phyloP scores from a whole-genome alignment of 208 protist genomes.

The Crithidia mellificae region DNA sequence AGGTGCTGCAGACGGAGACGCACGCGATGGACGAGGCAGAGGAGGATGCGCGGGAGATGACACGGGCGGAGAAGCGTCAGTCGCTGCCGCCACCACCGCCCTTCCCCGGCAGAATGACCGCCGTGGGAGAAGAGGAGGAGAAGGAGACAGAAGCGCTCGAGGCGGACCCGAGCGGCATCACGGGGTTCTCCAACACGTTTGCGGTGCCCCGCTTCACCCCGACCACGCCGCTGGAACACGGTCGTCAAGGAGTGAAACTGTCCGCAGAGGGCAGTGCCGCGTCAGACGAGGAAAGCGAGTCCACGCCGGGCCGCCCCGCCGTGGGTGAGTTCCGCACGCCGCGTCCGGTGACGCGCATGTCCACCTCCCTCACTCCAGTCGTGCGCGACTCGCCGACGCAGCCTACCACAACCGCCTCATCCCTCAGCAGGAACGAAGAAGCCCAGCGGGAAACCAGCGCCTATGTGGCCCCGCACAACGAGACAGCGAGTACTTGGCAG shows the following conservation, averaged over 20 bases:
- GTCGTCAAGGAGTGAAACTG: not conserved
- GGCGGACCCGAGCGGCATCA: conserved; percentile 3
- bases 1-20: no score
- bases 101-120: not conserved
- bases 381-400: not conserved
- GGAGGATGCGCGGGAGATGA: conserved; percentile 3
- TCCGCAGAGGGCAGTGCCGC: not conserved
- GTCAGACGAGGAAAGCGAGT: not conserved
- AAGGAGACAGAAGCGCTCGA: not conserved
- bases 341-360: conserved; percentile 25
- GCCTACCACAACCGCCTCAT: not conserved
- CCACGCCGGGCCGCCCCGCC: conserved; percentile 23
- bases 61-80: not conserved
- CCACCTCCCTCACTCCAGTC: conserved; percentile 14
- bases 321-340: conserved; percentile 45
- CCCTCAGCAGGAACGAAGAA: not conserved
- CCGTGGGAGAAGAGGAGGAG: not conserved
- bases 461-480: not conserved
- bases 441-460: not conserved
- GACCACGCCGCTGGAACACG: conserved; percentile 1
- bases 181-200: conserved; percentile 29
- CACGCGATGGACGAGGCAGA: not conserved
- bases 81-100: conserved; percentile 3
- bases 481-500: no score
- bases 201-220: conserved; percentile 32